Evolutionary conservation across 768 basidiomycete species (phyloP).

Genomic region (Pholiota conissans): DNA sequence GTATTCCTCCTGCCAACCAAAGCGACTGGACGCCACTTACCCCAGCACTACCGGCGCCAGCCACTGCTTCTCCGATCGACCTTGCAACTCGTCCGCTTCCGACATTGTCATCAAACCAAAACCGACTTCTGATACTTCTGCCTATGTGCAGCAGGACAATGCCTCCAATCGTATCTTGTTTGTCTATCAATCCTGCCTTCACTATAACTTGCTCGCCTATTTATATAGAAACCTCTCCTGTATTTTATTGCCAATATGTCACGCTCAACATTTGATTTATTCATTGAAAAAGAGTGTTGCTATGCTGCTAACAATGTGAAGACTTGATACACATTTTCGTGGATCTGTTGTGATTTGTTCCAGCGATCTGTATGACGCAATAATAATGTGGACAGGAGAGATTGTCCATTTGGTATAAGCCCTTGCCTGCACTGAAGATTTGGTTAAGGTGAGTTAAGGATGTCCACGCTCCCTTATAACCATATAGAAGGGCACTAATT

Average conservation of each 20-base stretch:
- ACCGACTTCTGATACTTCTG: background rate
- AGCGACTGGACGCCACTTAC: slow-evolving; percentile 9
- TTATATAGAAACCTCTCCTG: slow-evolving; percentile 16
- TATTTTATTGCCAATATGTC: slow-evolving; percentile 16
- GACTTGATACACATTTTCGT: too few species aligned
- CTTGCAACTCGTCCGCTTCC: slow-evolving; percentile 8
- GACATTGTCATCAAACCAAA: background rate
- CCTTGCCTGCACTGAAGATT: too few species aligned
- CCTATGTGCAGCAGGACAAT: background rate
- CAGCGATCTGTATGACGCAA: too few species aligned
- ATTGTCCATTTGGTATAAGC: too few species aligned
- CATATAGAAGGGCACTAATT: too few species aligned
- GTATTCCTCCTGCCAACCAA: slow-evolving; percentile 13
- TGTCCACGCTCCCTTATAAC: too few species aligned
- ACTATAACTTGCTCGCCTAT: slow-evolving; percentile 12
- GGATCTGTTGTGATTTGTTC: too few species aligned
- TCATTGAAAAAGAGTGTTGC: too few species aligned
- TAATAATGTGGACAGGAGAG: too few species aligned
- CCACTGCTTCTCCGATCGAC: background rate
- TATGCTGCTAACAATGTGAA: too few species aligned
- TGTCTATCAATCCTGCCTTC: slow-evolving; percentile 9
- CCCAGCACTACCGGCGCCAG: slow-evolving; percentile 2
- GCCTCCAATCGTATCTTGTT: slow-evolving; percentile 13
- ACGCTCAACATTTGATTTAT: slow-evolving; percentile 7
- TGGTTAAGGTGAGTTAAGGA: too few species aligned